phyloP scores from a whole-genome alignment of 129 eudicot genomes.

The Flaveria linearis region DNA sequence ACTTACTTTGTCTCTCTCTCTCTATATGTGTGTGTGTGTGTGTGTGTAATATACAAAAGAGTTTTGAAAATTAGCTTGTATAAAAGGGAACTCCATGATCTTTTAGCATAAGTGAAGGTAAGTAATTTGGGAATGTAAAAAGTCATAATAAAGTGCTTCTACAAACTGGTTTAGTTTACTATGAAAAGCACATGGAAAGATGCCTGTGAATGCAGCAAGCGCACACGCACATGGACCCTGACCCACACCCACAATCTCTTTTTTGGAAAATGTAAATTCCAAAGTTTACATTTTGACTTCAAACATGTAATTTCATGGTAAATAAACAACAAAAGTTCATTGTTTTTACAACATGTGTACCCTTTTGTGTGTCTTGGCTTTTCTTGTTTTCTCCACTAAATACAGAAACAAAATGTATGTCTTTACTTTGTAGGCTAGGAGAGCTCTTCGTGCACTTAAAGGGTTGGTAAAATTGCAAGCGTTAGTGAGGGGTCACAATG shows the following conservation, averaged over 20 bases:
- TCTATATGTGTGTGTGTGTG: not conserved
- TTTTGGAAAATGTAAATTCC: conserved; percentile 26
- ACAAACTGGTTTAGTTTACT: conserved; percentile 21
- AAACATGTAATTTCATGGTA: conserved; percentile 1
- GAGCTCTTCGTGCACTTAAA: conserved; percentile 78
- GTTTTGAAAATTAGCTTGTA: not conserved
- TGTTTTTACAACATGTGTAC: not conserved
- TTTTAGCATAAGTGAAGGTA: not conserved
- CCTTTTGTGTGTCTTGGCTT: not conserved
- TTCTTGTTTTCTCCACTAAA: conserved; percentile 4
- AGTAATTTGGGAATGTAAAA: not conserved
- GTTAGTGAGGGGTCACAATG: conserved; percentile 81
- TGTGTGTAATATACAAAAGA: too few species aligned
- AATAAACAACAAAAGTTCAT: not conserved
- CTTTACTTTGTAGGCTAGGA: conserved; percentile 56
- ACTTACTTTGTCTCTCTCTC: not conserved
- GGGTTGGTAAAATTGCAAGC: conserved; percentile 87
- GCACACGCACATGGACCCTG: conserved; percentile 31
- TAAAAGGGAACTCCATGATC: not conserved
- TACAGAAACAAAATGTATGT: not conserved
- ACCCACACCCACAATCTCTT: conserved; percentile 19
- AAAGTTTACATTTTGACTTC: conserved; percentile 28
- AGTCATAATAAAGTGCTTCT: conserved; percentile 14
- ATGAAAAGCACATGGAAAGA: conserved; percentile 41
- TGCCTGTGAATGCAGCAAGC: conserved; percentile 32